phyloP scores from a whole-genome alignment of 2,329 filamentous ascomycete species.

The Ophiocordyceps camponoti-leonardi region DNA sequence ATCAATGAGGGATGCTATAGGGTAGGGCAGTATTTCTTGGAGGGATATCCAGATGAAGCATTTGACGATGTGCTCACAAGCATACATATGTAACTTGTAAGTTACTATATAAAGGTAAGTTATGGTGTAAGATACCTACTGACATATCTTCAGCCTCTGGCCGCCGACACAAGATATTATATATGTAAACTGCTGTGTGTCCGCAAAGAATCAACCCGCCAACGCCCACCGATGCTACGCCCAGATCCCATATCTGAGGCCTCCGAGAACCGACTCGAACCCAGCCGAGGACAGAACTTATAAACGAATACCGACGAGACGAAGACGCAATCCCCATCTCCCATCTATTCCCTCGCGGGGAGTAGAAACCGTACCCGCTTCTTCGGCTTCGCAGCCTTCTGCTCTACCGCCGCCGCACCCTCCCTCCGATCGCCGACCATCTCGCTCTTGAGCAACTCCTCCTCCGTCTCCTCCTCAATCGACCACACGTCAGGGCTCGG shows the following conservation, averaged over 20 bases:
- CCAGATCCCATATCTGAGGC: not conserved
- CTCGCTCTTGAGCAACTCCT: constrained; percentile 29
- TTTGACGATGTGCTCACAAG: too few relatives aligned
- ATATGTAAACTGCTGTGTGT: not conserved
- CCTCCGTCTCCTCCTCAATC: constrained; percentile 41
- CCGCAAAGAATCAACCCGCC: not conserved
- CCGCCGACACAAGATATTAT: not conserved
- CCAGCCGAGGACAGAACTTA: not conserved
- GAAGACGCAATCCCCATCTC: not conserved
- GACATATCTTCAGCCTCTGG: too few relatives aligned
- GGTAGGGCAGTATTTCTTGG: too few relatives aligned
- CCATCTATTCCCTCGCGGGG: constrained; percentile 20
- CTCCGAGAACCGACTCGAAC: not conserved
- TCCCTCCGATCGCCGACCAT: constrained; percentile 8
- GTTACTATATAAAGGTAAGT: too few relatives aligned
- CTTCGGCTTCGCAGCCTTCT: constrained; percentile 28
- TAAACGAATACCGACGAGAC: not conserved
- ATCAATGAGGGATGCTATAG: too few relatives aligned
- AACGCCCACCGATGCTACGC: not conserved
- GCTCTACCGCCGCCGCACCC: constrained; percentile 11
- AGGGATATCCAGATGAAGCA: too few relatives aligned
- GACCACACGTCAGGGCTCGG: constrained; percentile 43
- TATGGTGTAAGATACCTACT: too few relatives aligned
- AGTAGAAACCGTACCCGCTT: constrained; percentile 41
- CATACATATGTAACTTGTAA: too few relatives aligned